Conservation (phyloP, 2,329 filamentous ascomycete species). For the Chalaropsis thielavioides region DNA sequence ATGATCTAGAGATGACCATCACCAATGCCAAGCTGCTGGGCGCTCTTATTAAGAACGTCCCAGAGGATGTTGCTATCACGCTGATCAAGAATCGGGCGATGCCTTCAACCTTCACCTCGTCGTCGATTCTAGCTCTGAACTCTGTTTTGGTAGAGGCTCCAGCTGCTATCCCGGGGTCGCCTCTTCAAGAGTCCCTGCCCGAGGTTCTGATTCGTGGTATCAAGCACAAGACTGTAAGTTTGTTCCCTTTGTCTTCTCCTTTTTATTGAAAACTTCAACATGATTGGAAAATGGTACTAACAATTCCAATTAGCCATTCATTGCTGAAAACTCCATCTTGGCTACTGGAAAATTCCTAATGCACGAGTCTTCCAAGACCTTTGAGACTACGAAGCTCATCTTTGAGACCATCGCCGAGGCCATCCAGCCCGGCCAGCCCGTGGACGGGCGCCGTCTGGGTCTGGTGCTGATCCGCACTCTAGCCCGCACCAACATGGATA, state of each 20-base stretch:
- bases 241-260: neutral
- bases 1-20: slow-evolving; percentile 64
- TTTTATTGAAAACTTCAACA: neutral
- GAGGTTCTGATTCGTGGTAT: slow-evolving; percentile 71
- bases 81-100: slow-evolving; percentile 61
- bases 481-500: slow-evolving; percentile 61
- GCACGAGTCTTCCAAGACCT: slow-evolving; percentile 49
- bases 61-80: slow-evolving; percentile 48
- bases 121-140: slow-evolving; percentile 77
- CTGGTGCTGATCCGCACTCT: slow-evolving; percentile 81
- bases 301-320: slow-evolving; percentile 44
- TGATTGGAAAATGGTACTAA: slow-evolving; percentile 18
- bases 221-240: slow-evolving; percentile 55
- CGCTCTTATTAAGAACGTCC: slow-evolving; percentile 75
- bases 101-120: slow-evolving; percentile 56
- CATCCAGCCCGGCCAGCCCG: slow-evolving; percentile 62
- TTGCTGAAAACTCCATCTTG: slow-evolving; percentile 76
- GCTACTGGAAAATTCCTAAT: slow-evolving; percentile 86
- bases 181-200: slow-evolving; percentile 58
- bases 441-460: slow-evolving; percentile 71
- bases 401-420: slow-evolving; percentile 63
- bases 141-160: slow-evolving; percentile 74
- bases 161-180: slow-evolving; percentile 47
- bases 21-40: slow-evolving; percentile 84
- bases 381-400: slow-evolving; percentile 63